A percentile compares a stretch with the other conserved stretches of the same genome.
phyloP scores from a whole-genome alignment of 2,329 filamentous ascomycete species.

The Graphilbum ipis-grandicollis region DNA sequence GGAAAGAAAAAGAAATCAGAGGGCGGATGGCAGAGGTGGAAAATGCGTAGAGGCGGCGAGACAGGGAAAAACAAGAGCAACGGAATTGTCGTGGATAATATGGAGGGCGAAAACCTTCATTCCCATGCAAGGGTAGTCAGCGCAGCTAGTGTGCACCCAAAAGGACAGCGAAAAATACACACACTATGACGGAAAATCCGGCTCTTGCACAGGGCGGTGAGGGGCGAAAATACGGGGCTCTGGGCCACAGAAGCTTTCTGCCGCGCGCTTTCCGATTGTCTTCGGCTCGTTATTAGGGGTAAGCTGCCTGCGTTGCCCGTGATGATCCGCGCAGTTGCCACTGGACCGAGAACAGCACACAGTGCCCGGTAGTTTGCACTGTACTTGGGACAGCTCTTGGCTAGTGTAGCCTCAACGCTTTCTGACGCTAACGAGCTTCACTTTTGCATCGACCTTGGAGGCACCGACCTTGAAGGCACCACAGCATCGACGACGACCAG shows the following conservation, averaged over 20 bases:
- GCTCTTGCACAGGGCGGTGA: conserved; percentile 2
- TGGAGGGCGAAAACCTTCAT: no score
- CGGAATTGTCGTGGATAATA: no score
- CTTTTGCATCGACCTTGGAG: no score
- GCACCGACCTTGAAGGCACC: no score
- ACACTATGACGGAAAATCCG: conserved; percentile 6
- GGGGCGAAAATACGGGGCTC: conserved; percentile 3
- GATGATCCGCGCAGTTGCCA: conserved; percentile 2
- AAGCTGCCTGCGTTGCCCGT: conserved; percentile 2
- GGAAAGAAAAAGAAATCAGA: not conserved
- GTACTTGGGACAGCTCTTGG: no score
- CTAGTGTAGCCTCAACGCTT: no score
- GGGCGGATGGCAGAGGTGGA: not conserved
- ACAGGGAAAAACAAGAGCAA: not conserved
- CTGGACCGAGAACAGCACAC: not conserved
- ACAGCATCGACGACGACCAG: no score
- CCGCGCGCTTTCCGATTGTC: not conserved
- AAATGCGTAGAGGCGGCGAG: not conserved
- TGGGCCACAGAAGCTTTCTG: not conserved
- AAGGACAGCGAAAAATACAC: conserved; percentile 3
- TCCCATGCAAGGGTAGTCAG: no score
- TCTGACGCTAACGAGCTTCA: no score
- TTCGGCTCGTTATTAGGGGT: no score
- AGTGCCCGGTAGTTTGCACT: no score
- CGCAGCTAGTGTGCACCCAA: no score